Percentiles rank a stretch among this genome's conserved stretches.
These are phyloP conservation scores for Tricholoma sp. DNA, from an alignment of 768 basidiomycete genomes.

Conservation along the genomic window DNA sequence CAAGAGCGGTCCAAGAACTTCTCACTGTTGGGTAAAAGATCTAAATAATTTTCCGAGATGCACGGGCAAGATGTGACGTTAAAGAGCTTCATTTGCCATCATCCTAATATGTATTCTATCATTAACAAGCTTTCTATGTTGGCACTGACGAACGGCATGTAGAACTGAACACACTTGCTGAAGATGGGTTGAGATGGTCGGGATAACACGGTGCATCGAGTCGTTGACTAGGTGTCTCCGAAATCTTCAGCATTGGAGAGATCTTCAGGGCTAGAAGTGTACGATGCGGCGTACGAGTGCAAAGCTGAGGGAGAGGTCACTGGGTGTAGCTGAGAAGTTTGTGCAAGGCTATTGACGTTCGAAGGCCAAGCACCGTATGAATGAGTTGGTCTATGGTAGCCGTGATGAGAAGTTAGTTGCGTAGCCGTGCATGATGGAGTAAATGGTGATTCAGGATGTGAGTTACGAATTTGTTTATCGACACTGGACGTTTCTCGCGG, in stretches of 20 bases:
- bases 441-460: constrained; percentile 25
- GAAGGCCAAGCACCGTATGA: constrained; percentile 39
- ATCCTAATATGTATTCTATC: neutral
- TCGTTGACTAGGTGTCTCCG: constrained; percentile 28
- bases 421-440: constrained; percentile 28
- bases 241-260: constrained; percentile 39
- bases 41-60: constrained; percentile 4
- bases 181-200: neutral
- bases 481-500: constrained; percentile 27
- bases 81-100: neutral
- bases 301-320: constrained; percentile 8
- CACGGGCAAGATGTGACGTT: constrained; percentile 2
- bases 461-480: constrained; percentile 28
- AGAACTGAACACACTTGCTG: neutral
- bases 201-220: constrained; percentile 1
- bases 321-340: constrained; percentile 17
- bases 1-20: neutral
- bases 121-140: constrained; percentile 1
- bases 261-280: constrained; percentile 37
- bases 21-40: neutral
- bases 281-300: constrained; percentile 13
- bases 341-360: constrained; percentile 25
- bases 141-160: neutral
- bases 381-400: constrained; percentile 31
- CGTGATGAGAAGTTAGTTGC: constrained; percentile 28